Percentiles rank a stretch among this genome's conserved stretches.
Evolutionary conservation across 169 alveolate genomes (phyloP).

Genomic region (Plasmodium cynomolgi): DNA sequence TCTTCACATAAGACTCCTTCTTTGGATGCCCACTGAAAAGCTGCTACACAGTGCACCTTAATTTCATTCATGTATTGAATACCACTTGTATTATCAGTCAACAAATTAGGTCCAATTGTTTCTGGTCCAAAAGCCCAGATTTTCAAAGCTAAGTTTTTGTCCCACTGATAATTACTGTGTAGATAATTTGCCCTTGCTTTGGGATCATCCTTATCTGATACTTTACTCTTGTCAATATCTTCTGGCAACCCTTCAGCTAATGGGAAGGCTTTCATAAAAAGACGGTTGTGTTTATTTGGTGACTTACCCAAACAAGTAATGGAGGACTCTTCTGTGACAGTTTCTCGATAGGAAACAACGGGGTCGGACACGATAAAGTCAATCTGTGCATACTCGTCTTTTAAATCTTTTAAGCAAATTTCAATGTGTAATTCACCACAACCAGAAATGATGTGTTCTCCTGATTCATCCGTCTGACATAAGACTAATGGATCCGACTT

Average conservation of each 20-base stretch:
- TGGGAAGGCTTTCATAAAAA: slow-evolving; percentile 97
- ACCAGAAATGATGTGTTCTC: slow-evolving; percentile 99
- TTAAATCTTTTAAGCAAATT: slow-evolving; percentile 98
- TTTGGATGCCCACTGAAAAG: slow-evolving; percentile 99
- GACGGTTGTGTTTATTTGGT: slow-evolving; percentile 99
- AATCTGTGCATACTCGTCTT: slow-evolving; percentile 98
- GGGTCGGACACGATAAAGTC: slow-evolving; percentile 99
- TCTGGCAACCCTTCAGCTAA: slow-evolving; percentile 96
- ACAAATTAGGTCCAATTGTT: slow-evolving; percentile 97
- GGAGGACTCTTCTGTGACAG: slow-evolving; percentile 94
- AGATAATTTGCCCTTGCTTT: slow-evolving; percentile 95
- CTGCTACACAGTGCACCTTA: slow-evolving; percentile 98
- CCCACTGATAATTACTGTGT: slow-evolving; percentile 97
- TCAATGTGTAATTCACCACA: slow-evolving; percentile 99
- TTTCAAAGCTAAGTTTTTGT: slow-evolving; percentile 96
- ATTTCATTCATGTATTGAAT: slow-evolving; percentile 98
- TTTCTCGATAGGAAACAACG: slow-evolving; percentile 99
- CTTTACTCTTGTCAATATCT: slow-evolving; percentile 95
- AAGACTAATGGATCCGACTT: slow-evolving; percentile 99
- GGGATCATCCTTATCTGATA: slow-evolving; percentile 95
- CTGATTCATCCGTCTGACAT: slow-evolving; percentile 98
- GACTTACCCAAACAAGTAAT: slow-evolving; percentile 97
- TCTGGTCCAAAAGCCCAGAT: slow-evolving; percentile 99
- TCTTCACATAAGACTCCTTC: slow-evolving; percentile 99
- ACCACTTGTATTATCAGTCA: slow-evolving; percentile 97